phyloP scores from a whole-genome alignment of 768 basidiomycete species.

The Pulveroboletus sp. region DNA sequence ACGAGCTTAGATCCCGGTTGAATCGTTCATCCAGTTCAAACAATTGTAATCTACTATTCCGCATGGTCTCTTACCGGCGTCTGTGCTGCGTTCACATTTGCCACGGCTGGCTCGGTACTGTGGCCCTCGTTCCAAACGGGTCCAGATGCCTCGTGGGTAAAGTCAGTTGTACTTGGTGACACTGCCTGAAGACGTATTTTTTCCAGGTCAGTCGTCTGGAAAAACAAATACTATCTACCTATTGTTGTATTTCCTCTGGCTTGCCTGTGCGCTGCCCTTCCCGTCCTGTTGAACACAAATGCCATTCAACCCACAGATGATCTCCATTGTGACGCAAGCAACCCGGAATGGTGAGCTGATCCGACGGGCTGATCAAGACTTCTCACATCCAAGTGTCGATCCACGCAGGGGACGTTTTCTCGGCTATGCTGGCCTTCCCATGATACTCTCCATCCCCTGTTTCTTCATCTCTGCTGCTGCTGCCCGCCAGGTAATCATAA shows the following conservation, averaged over 20 bases:
- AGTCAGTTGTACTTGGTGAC: neutral
- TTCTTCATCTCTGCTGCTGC: constrained; percentile 40
- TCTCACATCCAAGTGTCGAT: constrained; percentile 3
- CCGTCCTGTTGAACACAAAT: constrained; percentile 40
- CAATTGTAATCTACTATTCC: constrained; percentile 37
- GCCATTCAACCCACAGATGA: constrained; percentile 46
- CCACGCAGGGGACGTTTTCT: constrained; percentile 54
- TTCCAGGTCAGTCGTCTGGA: constrained; percentile 49
- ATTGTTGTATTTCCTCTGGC: constrained; percentile 47
- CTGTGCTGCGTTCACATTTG: constrained; percentile 42
- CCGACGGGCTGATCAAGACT: neutral
- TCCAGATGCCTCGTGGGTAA: constrained; percentile 19
- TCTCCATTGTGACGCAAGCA: constrained; percentile 56
- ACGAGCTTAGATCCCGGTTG: constrained; percentile 3
- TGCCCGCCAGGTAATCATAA: constrained; percentile 11
- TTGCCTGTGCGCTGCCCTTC: constrained; percentile 41
- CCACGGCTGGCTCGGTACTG: constrained; percentile 45
- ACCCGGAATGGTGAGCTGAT: constrained; percentile 51
- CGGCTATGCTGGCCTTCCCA: constrained; percentile 57
- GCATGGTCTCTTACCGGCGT: constrained; percentile 44
- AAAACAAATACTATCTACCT: constrained; percentile 40
- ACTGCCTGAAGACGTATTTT: neutral
- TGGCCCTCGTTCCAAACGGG: constrained; percentile 31
- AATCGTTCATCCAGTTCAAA: constrained; percentile 19
- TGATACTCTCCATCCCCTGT: constrained; percentile 49